Percentiles rank a stretch among this genome's conserved stretches.
phyloP scores from a whole-genome alignment of 345 rosid species.

The Citrus unshiu region DNA sequence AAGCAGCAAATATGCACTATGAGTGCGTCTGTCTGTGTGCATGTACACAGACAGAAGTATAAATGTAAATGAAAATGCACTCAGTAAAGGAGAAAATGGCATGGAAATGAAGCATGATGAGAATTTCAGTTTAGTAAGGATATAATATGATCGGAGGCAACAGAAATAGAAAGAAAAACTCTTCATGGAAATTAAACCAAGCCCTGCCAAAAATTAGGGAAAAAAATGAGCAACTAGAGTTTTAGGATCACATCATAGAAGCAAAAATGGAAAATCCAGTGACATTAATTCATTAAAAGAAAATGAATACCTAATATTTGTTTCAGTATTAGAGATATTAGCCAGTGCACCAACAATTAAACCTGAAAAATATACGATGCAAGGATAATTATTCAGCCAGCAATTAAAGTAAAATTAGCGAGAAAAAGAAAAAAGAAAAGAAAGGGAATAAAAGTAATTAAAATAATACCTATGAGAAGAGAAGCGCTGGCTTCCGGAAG shows the following conservation, averaged over 20 bases:
- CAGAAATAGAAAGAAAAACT: constrained; percentile 91
- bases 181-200: constrained; percentile 99
- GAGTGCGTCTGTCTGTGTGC: not conserved
- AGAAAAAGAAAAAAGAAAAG: not conserved
- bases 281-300: not conserved
- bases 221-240: not conserved
- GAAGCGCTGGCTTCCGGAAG: constrained; percentile 99
- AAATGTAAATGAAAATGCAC: not conserved
- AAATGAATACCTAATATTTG: constrained; percentile 61
- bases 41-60: not conserved
- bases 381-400: not conserved
- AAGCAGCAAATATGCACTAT: not conserved
- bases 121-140: constrained; percentile 37
- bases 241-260: constrained; percentile 6
- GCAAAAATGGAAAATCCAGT: not conserved
- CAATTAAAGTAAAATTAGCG: not conserved
- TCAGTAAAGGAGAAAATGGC: constrained; percentile 1
- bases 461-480: constrained; percentile 71
- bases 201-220: constrained; percentile 42
- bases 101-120: not conserved
- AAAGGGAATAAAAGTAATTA: not conserved
- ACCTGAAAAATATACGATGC: constrained; percentile 35
- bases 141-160: constrained; percentile 97
- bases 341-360: constrained; percentile 89
- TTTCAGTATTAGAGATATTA: constrained; percentile 85